These are phyloP conservation scores for Sophora flavescens DNA, from an alignment of 306 rosid genomes.

Conservation along the genomic window DNA sequence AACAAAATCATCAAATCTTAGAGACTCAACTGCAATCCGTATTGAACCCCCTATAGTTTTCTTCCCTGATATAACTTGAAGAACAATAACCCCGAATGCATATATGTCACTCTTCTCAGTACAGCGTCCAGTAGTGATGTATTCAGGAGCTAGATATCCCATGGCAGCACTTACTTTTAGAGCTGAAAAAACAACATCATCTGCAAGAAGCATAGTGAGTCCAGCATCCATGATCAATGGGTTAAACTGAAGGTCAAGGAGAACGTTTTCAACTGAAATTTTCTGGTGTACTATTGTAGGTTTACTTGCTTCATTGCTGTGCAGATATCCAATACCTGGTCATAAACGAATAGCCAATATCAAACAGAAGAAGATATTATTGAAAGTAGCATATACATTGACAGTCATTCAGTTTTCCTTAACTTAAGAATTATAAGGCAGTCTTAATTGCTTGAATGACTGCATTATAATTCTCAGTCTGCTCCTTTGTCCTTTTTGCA, in stretches of 20 bases:
- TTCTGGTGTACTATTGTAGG: conserved; percentile 87
- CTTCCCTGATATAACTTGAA: conserved; percentile 83
- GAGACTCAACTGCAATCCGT: conserved; percentile 59
- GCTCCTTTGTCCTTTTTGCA: conserved; percentile 3
- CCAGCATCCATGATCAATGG: conserved; percentile 85
- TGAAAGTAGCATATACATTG: conserved; percentile 8
- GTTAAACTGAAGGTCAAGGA: conserved; percentile 71
- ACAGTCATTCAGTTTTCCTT: conserved; percentile 22
- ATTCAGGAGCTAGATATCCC: conserved; percentile 98
- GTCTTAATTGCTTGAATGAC: conserved; percentile 18
- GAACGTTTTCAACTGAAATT: conserved; percentile 84
- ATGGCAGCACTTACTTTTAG: conserved; percentile 96
- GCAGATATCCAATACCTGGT: conserved; percentile 86
- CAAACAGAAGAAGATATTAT: conserved; percentile 27
- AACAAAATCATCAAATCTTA: conserved; percentile 64
- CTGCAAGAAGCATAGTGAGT: conserved; percentile 91
- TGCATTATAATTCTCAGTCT: conserved; percentile 3
- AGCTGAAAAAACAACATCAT: conserved; percentile 87
- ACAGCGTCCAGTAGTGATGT: conserved; percentile 89
- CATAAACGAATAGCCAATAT: conserved; percentile 28
- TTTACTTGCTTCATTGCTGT: conserved; percentile 65
- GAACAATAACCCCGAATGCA: conserved; percentile 89
- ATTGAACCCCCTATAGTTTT: conserved; percentile 60
- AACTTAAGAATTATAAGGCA: background rate
- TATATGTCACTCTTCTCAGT: conserved; percentile 91